These are phyloP conservation scores for Cladosporium austrohemisphaericum DNA, from an alignment of 2,329 filamentous ascomycete genomes.

Conservation along the genomic window DNA sequence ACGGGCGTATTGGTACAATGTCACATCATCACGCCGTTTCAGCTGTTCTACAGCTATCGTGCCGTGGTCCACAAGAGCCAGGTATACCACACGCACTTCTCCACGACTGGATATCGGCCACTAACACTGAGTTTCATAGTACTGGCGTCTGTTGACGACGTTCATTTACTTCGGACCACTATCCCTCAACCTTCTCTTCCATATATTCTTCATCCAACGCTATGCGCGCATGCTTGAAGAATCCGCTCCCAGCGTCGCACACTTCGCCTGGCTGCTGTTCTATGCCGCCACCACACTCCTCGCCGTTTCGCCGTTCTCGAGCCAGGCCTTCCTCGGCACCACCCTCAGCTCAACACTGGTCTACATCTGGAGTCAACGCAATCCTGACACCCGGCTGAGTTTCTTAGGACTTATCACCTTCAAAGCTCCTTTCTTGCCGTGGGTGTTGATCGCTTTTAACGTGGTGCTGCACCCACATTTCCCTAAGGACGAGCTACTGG, in stretches of 20 bases:
- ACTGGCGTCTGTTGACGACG: conserved; percentile 93
- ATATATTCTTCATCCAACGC: conserved; percentile 96
- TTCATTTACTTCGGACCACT: conserved; percentile 97
- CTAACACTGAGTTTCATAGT: too few relatives aligned
- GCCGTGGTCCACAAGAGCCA: conserved; percentile 89
- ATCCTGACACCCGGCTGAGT: conserved; percentile 85
- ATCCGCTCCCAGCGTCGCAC: conserved; percentile 85
- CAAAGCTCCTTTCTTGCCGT: conserved; percentile 88
- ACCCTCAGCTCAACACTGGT: conserved; percentile 89
- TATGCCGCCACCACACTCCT: conserved; percentile 80
- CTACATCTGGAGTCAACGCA: conserved; percentile 95
- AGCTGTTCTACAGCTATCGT: conserved; percentile 94
- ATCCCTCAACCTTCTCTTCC: conserved; percentile 89
- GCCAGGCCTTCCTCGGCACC: conserved; percentile 90
- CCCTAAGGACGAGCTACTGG: conserved; percentile 94
- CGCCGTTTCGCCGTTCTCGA: conserved; percentile 77
- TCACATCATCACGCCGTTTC: conserved; percentile 85
- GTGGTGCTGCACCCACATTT: conserved; percentile 84
- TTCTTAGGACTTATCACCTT: conserved; percentile 80
- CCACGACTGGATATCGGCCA: too few relatives aligned
- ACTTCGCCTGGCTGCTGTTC: conserved; percentile 90
- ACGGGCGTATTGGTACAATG: conserved; percentile 90
- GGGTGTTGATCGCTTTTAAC: conserved; percentile 92
- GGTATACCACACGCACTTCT: too few relatives aligned
- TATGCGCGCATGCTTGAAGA: conserved; percentile 95